A percentile compares a stretch with the other conserved stretches of the same genome.
These are phyloP conservation scores for Medakamo hakoo DNA, from an alignment of 139 green algal genomes.

Conservation along the genomic window DNA sequence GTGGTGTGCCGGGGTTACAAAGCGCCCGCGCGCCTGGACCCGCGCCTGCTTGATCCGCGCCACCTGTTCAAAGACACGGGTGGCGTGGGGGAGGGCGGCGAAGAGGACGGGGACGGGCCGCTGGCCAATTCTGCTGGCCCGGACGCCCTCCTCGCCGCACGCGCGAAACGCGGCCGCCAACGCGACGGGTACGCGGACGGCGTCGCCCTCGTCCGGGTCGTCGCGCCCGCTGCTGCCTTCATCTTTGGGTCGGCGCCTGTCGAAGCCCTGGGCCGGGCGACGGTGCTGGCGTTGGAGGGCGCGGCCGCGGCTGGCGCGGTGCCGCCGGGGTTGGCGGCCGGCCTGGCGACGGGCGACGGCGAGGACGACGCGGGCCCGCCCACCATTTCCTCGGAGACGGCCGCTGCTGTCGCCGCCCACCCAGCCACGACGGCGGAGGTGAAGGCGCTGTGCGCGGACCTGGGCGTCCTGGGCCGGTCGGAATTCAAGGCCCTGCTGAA, in stretches of 20 bases:
- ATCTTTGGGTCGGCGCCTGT: conserved; percentile 56
- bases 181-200: conserved; percentile 93
- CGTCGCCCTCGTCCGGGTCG: conserved; percentile 37
- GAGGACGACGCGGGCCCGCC: no score
- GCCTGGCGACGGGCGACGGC: no score
- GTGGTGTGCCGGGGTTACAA: conserved; percentile 94
- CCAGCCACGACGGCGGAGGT: conserved; percentile 63
- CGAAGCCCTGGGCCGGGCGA: conserved; percentile 72
- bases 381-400: not conserved
- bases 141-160: conserved; percentile 57
- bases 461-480: conserved; percentile 77
- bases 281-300: conserved; percentile 21
- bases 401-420: conserved; percentile 29
- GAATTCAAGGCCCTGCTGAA: conserved; percentile 97
- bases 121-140: conserved; percentile 46
- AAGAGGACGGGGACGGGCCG: conserved; percentile 31
- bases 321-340: no score
- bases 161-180: conserved; percentile 52
- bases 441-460: conserved; percentile 61
- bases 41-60: conserved; percentile 79
- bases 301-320: not conserved
- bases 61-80: conserved; percentile 58
- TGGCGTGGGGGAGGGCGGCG: not conserved
- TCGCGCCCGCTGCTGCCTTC: conserved; percentile 51
- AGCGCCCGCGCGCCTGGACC: conserved; percentile 91